phyloP scores from a whole-genome alignment of 73 alveolate species.

The Symbiodinium natans region DNA sequence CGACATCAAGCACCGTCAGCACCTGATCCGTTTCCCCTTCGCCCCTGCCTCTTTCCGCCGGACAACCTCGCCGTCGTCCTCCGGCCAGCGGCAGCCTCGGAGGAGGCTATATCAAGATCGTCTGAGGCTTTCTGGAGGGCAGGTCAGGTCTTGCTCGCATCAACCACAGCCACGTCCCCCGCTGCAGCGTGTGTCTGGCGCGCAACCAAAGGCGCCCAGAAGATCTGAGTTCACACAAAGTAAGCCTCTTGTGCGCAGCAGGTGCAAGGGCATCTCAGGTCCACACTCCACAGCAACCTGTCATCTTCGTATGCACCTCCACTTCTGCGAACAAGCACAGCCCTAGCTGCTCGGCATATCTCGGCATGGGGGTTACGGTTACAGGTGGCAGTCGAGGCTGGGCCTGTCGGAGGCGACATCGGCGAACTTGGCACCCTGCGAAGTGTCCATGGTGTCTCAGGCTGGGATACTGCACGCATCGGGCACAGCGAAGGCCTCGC shows the following conservation, averaged over 20 bases:
- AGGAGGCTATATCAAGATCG: no score
- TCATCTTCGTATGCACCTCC: not conserved
- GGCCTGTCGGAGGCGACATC: not conserved
- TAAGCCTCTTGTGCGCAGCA: no score
- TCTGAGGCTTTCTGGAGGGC: no score
- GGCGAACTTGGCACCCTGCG: not conserved
- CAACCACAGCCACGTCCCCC: not conserved
- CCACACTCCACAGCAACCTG: not conserved
- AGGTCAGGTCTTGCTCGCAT: no score
- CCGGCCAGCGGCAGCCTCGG: slow-evolving; percentile 5
- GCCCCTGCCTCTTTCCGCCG: not conserved
- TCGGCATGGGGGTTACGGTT: no score
- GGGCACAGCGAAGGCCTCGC: not conserved
- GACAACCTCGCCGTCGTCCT: not conserved
- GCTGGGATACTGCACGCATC: not conserved
- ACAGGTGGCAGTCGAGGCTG: not conserved
- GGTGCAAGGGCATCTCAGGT: not conserved
- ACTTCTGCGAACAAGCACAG: not conserved
- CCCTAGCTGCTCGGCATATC: no score
- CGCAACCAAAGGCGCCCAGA: not conserved
- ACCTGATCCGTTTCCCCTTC: no score
- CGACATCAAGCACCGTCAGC: no score
- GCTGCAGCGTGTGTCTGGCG: slow-evolving; percentile 2
- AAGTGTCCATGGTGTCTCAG: not conserved
- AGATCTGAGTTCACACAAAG: not conserved